Evolutionary conservation across 1,284 basidiomycete genomes (phyloP).

Genomic region (Tremellales sp.): DNA sequence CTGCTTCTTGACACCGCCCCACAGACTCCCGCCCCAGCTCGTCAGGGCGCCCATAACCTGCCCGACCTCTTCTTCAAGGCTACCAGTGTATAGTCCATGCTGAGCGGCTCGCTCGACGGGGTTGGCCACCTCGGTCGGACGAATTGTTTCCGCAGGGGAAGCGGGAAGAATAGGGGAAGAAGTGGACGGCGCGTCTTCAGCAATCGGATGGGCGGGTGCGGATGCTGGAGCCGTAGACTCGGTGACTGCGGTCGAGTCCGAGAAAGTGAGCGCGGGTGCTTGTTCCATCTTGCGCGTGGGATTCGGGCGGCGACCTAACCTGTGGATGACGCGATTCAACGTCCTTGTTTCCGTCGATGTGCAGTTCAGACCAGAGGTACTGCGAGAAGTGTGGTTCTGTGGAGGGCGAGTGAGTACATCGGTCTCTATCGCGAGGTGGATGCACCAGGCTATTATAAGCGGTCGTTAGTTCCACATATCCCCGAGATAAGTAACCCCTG

Average conservation of each 20-base stretch:
- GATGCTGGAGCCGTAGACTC: neutral
- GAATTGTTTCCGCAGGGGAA: neutral
- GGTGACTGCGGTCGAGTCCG: conserved; percentile 4
- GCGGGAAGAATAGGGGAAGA: conserved; percentile 1
- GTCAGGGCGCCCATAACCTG: conserved; percentile 79
- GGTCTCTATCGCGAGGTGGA: too few species aligned
- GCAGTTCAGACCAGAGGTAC: neutral
- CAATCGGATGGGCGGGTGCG: neutral
- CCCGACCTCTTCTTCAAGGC: conserved; percentile 76
- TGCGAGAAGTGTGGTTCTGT: too few species aligned
- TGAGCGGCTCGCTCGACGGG: conserved; percentile 48
- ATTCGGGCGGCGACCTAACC: neutral
- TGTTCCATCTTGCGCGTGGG: conserved; percentile 12
- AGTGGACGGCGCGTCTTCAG: conserved; percentile 1
- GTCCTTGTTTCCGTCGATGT: too few species aligned
- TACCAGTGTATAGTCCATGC: conserved; percentile 49
- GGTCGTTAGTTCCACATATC: too few species aligned
- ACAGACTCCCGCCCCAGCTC: conserved; percentile 58
- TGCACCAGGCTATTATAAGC: too few species aligned
- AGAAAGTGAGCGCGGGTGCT: conserved; percentile 16
- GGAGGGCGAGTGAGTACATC: too few species aligned
- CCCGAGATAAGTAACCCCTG: too few species aligned
- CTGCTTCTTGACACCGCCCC: conserved; percentile 85
- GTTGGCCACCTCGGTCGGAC: conserved; percentile 6
- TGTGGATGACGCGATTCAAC: too few species aligned